Evolutionary conservation across 2,329 filamentous ascomycete species (phyloP).

Genomic region (Stachybotrys chlorohalonatus): DNA sequence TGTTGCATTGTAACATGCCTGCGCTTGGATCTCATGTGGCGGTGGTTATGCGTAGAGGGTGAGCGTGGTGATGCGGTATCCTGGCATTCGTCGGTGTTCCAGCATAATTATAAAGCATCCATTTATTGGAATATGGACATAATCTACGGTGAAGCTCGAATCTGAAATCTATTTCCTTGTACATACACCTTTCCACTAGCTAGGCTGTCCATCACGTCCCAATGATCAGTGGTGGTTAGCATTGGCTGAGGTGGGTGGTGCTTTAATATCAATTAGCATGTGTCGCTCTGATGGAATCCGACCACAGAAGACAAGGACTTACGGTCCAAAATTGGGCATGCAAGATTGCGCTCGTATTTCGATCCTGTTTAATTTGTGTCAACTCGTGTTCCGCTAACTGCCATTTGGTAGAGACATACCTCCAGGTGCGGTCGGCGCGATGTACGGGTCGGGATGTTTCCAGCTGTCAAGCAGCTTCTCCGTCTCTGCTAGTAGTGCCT

Average conservation of each 20-base stretch:
- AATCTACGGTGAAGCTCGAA: no score
- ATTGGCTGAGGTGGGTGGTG: slow-evolving; percentile 12
- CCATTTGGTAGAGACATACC: slow-evolving; percentile 42
- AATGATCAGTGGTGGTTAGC: background rate
- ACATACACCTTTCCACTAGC: no score
- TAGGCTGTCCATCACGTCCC: no score
- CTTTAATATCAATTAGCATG: slow-evolving; percentile 9
- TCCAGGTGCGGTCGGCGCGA: slow-evolving; percentile 82
- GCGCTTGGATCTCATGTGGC: background rate
- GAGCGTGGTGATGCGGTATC: no score
- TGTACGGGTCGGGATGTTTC: slow-evolving; percentile 96
- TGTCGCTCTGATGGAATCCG: background rate
- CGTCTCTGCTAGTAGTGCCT: slow-evolving; percentile 81
- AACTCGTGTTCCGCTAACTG: slow-evolving; percentile 2
- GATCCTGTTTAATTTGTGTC: slow-evolving; percentile 50
- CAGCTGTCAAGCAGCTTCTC: slow-evolving; percentile 82
- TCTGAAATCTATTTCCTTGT: background rate
- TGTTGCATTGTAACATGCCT: background rate
- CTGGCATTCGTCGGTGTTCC: no score
- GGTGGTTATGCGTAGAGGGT: no score
- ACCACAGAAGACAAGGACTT: slow-evolving; percentile 29
- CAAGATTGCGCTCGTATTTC: slow-evolving; percentile 92
- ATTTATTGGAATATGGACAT: no score
- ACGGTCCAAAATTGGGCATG: slow-evolving; percentile 73
- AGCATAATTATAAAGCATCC: no score